Evolutionary conservation across 192 early-diverging fungal species (phyloP).

Genomic region (Helicostylum pulchrum): DNA sequence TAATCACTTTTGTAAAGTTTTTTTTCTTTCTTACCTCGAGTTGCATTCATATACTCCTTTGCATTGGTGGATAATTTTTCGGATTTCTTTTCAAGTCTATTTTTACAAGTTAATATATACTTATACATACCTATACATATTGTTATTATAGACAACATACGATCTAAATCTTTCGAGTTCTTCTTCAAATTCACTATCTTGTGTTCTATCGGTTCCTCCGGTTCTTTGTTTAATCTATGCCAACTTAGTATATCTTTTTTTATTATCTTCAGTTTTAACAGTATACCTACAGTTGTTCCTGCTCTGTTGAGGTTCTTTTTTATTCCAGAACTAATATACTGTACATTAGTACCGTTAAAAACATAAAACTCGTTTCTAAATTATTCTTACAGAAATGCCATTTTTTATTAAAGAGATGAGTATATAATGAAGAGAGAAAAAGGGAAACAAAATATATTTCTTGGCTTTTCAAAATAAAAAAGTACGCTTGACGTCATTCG

Average conservation of each 20-base stretch:
- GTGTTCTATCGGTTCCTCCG: constrained; percentile 75
- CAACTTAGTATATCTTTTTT: background rate
- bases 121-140: background rate
- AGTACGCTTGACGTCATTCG: too few relatives aligned
- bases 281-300: constrained; percentile 54
- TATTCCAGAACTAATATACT: constrained; percentile 61
- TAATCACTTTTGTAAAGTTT: background rate
- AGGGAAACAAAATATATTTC: constrained; percentile 1
- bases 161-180: constrained; percentile 31
- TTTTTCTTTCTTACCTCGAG: constrained; percentile 52
- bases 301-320: constrained; percentile 79
- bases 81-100: constrained; percentile 75
- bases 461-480: background rate
- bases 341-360: background rate
- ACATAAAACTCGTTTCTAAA: too few relatives aligned
- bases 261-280: background rate
- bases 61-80: constrained; percentile 85
- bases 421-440: background rate
- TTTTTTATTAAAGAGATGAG: constrained; percentile 9
- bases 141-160: constrained; percentile 12
- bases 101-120: background rate
- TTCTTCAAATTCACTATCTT: constrained; percentile 60
- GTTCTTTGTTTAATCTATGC: constrained; percentile 64
- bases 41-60: constrained; percentile 83
- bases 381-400: constrained; percentile 34